Evolutionary conservation across 2,329 filamentous ascomycete genomes (phyloP).

Genomic region (Cladosporium halotolerans): DNA sequence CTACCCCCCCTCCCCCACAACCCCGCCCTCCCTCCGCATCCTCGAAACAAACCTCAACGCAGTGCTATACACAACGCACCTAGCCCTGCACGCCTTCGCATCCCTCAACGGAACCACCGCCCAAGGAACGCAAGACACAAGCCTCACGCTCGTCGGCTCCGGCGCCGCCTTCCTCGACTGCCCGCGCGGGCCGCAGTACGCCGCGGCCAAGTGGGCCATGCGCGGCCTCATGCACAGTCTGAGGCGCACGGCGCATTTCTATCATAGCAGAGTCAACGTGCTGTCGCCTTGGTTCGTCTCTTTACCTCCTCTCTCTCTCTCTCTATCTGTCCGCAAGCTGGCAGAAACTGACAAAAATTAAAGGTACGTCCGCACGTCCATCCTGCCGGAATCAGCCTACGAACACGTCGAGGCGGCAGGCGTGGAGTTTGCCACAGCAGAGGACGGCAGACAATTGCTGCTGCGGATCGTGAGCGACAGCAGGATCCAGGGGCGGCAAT

Average conservation of each 20-base stretch:
- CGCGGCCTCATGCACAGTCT: constrained; percentile 35
- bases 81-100: constrained; percentile 25
- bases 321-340: neutral
- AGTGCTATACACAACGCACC: constrained; percentile 17
- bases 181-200: constrained; percentile 31
- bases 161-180: constrained; percentile 14
- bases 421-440: constrained; percentile 24
- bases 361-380: constrained; percentile 32
- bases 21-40: constrained; percentile 21
- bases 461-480: constrained; percentile 23
- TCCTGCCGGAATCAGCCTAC: constrained; percentile 26
- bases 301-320: neutral
- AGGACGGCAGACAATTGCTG: constrained; percentile 24
- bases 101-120: constrained; percentile 26
- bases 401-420: constrained; percentile 23
- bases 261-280: constrained; percentile 32
- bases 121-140: constrained; percentile 12
- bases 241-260: constrained; percentile 25
- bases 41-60: constrained; percentile 16
- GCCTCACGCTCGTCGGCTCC: constrained; percentile 14
- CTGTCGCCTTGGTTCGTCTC: constrained; percentile 34
- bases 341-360: neutral
- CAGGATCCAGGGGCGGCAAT: constrained; percentile 27
- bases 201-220: constrained; percentile 33
- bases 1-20: too few relatives aligned